Evolutionary conservation across 495 filamentous ascomycete species (phyloP), one percentile per base, ranked within the genome.

Genomic region (Aspergillus baeticus): DNA sequence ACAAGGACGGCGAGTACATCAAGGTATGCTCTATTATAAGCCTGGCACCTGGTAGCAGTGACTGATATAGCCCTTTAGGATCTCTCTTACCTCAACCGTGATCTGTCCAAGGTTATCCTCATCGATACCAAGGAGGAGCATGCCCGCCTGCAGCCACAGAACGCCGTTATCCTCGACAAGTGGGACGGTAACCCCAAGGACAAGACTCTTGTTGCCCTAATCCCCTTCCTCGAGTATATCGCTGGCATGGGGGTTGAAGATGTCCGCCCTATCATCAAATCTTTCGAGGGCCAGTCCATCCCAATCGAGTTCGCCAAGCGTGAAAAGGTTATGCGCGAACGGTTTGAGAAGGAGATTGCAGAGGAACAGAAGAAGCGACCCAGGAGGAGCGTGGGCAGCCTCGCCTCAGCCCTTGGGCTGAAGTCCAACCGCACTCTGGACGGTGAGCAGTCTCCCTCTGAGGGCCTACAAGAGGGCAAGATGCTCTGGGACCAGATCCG

Each of bases 161-260:
- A 98, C 74, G 90, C 95, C 59, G 89, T 98, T 63, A 81, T 97
- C 46, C 79, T 98, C 39, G 84, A 88, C 23, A 89, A 89, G 62
- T 98, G 95, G 94, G 87, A 81, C 45, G 95, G 94, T 39, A 81
- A 92, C 49, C 73, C 84, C 33, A 82, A 86, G 55, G 92, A 98
- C 70, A 87, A 84, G 61, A 89, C 88, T 22, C 84, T 98, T 11
- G 89, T 98, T 33, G 81, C 85, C 6, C 74, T 96, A 37, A 93
- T 98, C 39, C 93, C 95, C 8, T 95, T 98, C 83, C 84, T 98
- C 26, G 94, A 98, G 75, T 96, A 95, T 71, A 82, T 98, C 56
- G 89, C 90, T 48, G 89, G 90, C n/a, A 96, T 98, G 90, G 85
- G 88, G 50, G 87, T 88, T 58, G 77, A 81, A 22, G 95, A 98